phyloP scores from a whole-genome alignment of 2,329 filamentous ascomycete species.

The Aspergillus melleus region DNA sequence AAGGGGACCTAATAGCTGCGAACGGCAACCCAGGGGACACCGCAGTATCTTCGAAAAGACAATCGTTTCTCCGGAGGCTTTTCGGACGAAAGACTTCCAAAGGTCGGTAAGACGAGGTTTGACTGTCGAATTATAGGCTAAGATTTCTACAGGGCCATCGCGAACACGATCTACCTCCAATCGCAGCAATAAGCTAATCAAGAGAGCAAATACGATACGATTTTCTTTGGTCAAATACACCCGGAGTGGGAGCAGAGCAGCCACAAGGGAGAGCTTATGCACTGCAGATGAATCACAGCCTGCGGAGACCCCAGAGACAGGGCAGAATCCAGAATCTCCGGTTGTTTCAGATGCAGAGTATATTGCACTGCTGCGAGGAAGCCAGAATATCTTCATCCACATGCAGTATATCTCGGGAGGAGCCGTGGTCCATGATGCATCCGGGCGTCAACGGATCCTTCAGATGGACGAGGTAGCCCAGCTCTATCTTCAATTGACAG shows the following conservation, averaged over 20 bases:
- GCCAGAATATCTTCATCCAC: slow-evolving; percentile 27
- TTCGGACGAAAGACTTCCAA: slow-evolving; percentile 27
- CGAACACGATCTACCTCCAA: slow-evolving; percentile 23
- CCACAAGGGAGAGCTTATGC: slow-evolving; percentile 14
- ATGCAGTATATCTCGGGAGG: slow-evolving; percentile 27
- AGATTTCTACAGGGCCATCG: slow-evolving; percentile 21
- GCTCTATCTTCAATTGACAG: slow-evolving; percentile 30
- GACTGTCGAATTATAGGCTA: neutral
- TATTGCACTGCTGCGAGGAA: slow-evolving; percentile 14
- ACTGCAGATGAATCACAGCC: slow-evolving; percentile 8
- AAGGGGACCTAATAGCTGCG: slow-evolving; percentile 14
- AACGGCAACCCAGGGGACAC: slow-evolving; percentile 7
- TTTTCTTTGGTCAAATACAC: slow-evolving; percentile 29
- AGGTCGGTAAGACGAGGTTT: slow-evolving; percentile 16
- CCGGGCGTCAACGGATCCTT: slow-evolving; percentile 31
- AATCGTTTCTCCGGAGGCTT: slow-evolving; percentile 26
- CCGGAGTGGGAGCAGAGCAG: slow-evolving; percentile 16
- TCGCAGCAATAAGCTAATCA: slow-evolving; percentile 27
- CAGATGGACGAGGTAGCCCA: slow-evolving; percentile 30
- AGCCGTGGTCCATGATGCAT: slow-evolving; percentile 29
- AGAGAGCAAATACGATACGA: slow-evolving; percentile 29
- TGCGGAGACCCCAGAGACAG: neutral
- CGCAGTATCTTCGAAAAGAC: slow-evolving; percentile 18
- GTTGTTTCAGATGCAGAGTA: slow-evolving; percentile 20
- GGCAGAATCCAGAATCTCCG: slow-evolving; percentile 7